phyloP scores from a whole-genome alignment of 2,329 filamentous ascomycete genomes.

The Cordyceps fumosorosea region DNA sequence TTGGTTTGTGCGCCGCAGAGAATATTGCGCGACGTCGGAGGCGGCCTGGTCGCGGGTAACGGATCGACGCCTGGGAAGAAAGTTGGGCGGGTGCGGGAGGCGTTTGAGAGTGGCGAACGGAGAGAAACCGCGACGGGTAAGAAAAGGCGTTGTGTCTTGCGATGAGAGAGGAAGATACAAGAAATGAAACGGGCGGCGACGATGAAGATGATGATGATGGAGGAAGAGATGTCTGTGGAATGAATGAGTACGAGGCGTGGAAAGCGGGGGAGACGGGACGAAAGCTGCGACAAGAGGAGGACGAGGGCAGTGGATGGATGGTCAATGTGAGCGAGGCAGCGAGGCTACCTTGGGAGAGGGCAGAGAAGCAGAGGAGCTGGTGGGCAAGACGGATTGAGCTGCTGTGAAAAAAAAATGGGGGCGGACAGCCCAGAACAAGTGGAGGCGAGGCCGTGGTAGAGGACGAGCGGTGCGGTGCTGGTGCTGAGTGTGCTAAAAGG shows the following conservation, averaged over 20 bases:
- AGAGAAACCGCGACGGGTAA: neutral
- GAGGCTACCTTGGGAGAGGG: neutral
- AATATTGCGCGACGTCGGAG: conserved; percentile 5
- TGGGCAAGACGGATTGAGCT: neutral
- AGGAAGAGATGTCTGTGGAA: conserved; percentile 3
- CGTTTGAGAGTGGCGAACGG: neutral
- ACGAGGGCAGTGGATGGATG: neutral
- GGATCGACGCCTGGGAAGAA: neutral
- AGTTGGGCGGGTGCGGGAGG: neutral
- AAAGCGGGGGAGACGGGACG: conserved; percentile 18
- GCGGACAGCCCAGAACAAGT: conserved; percentile 7
- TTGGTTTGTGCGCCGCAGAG: conserved; percentile 2
- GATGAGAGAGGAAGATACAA: conserved; percentile 10
- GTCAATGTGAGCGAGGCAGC: neutral
- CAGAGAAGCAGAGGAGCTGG: neutral
- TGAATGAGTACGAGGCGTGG: conserved; percentile 12
- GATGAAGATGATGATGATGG: conserved; percentile 12
- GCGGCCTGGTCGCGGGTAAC: neutral
- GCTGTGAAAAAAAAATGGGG: conserved; percentile 1
- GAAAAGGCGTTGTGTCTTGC: neutral
- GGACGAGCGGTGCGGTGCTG: neutral
- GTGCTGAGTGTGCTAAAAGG: neutral
- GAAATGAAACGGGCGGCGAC: conserved; percentile 13
- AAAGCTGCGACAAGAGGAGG: conserved; percentile 18
- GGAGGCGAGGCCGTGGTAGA: neutral